Base-by-base conservation (phyloP, 257 asterid species). In the Penstemon eatonii region DNA sequence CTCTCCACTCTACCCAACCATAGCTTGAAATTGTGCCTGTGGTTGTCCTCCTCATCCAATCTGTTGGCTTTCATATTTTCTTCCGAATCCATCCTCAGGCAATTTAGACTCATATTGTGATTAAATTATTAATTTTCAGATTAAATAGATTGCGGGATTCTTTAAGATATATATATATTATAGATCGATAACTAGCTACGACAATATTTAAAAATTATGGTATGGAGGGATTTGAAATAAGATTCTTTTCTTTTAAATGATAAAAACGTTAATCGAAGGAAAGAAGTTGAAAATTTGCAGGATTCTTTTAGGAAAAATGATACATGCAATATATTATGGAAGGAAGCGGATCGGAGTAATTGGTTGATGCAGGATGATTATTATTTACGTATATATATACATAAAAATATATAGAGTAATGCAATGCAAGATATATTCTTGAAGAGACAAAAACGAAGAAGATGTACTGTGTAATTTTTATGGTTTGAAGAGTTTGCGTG, bases 31-130 rank as follows among this genome's bases (percentile, higher is more conserved):
- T 63, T 50, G 8, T 9, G 68, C 44, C 36, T 52, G 61, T 1
- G 46, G 63, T 66, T 53, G 73, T 15, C 13, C 47, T 36, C 15
- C 15, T 54, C 19, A 42, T 1, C 69, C 53, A 52, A 55, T 60
- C 53, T 59, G 4, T 1, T 56, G 41, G 25, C 56, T 8, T 62
- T 60, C 40, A 70, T 8, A 39, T 62, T 70, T 43, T 68, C 60
- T 4, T 61, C 67, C 10, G 80, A 76, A 56, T 60, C 60, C 40
- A 68, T 56, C 60, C 33, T 63, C 55, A 76, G 47, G 68, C 81
- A 76, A 61, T 72, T 76, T 2, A 71, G 66, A 40, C 50, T 68
- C 81, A 76, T 76, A 38, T 65, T 68, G 8, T 9, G 49, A 65
- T 18, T 65, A 7, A 4, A n/a, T 65, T 11, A n/a, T 65, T 11